phyloP scores from a whole-genome alignment of 805 yeast genomes.

The Scheffersomyces ergatensis region DNA sequence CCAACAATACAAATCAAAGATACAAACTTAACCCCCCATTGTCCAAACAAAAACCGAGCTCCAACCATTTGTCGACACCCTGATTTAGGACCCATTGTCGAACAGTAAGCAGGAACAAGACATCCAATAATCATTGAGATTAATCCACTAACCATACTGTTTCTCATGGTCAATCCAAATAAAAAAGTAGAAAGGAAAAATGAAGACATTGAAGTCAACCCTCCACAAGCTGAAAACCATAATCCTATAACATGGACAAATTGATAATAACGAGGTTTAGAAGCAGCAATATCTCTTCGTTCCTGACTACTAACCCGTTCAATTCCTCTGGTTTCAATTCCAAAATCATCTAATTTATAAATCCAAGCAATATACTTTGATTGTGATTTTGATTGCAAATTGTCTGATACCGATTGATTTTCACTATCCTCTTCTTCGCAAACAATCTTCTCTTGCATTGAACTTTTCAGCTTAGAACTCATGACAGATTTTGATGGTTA shows the following conservation, averaged over 20 bases:
- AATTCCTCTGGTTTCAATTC: conserved; percentile 34
- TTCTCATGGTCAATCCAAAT: conserved; percentile 22
- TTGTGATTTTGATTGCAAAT: conserved; percentile 3
- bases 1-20: conserved; percentile 29
- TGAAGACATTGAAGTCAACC: conserved; percentile 36
- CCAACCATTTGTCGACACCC: conserved; percentile 39
- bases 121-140: conserved; percentile 30
- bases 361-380: conserved; percentile 14
- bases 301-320: conserved; percentile 30
- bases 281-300: conserved; percentile 12
- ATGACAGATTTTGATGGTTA: no score
- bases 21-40: conserved; percentile 32
- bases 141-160: conserved; percentile 29
- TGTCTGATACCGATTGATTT: neutral
- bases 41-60: conserved; percentile 34
- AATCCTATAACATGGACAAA: conserved; percentile 30
- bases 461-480: no score
- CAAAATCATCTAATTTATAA: conserved; percentile 22
- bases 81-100: conserved; percentile 37
- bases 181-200: conserved; percentile 30
- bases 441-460: neutral
- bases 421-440: neutral
- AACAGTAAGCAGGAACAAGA: conserved; percentile 35
- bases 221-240: conserved; percentile 40
- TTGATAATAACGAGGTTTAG: conserved; percentile 13